Percentiles rank a stretch among this genome's conserved stretches.
Evolutionary conservation across 495 filamentous ascomycete species (phyloP).

Genomic region (Aspergillus carlsbadensis): DNA sequence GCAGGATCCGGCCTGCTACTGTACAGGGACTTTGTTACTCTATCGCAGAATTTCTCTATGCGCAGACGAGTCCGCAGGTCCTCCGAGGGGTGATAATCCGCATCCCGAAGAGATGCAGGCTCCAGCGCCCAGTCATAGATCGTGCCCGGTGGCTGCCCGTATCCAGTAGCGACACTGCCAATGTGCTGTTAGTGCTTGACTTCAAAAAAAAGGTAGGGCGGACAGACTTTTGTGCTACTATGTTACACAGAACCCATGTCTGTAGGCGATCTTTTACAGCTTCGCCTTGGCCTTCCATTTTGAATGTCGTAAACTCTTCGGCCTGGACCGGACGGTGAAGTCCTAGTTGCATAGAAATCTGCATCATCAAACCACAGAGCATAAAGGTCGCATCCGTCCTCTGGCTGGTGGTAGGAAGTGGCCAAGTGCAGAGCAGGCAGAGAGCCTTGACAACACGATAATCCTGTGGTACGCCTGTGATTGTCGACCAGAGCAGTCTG

Average conservation of each 20-base stretch:
- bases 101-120: slow-evolving; percentile 58
- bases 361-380: slow-evolving; percentile 89
- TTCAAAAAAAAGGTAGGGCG: neutral
- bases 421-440: slow-evolving; percentile 89
- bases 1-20: slow-evolving; percentile 74
- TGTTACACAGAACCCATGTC: slow-evolving; percentile 92
- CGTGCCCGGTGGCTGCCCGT: slow-evolving; percentile 83
- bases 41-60: slow-evolving; percentile 83
- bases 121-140: slow-evolving; percentile 85
- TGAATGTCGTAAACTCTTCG: slow-evolving; percentile 85
- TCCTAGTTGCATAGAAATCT: slow-evolving; percentile 86
- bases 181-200: slow-evolving; percentile 17
- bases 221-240: slow-evolving; percentile 74
- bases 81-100: slow-evolving; percentile 63
- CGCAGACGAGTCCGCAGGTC: slow-evolving; percentile 70
- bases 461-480: slow-evolving; percentile 77
- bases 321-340: slow-evolving; percentile 87
- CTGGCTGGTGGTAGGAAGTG: slow-evolving; percentile 81
- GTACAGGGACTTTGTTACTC: slow-evolving; percentile 82
- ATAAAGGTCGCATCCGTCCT: slow-evolving; percentile 88
- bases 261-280: slow-evolving; percentile 81
- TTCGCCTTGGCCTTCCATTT: slow-evolving; percentile 77
- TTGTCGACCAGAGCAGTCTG: slow-evolving; percentile 74
- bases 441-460: slow-evolving; percentile 89
- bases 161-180: slow-evolving; percentile 76